Percentiles rank a stretch among this genome's conserved stretches.
Conservation (phyloP, 305 asterid species). For the Nicotiana rustica region DNA sequence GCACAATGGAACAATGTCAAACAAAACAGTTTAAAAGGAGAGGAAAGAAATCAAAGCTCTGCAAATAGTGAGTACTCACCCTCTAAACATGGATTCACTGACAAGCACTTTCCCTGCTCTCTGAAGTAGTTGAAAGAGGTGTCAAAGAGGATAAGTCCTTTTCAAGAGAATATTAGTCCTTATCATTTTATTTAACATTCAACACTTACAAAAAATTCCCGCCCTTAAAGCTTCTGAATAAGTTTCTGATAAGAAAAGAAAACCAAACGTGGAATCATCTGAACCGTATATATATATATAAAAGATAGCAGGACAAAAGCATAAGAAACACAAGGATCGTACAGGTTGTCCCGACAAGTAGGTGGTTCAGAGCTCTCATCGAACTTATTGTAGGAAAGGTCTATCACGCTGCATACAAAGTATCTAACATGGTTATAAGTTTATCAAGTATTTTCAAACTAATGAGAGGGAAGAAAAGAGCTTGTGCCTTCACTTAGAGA, state of each 20-base stretch:
- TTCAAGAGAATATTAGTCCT: neutral
- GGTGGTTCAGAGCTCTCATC: slow-evolving; percentile 45
- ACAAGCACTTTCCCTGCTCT: slow-evolving; percentile 48
- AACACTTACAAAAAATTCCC: slow-evolving; percentile 46
- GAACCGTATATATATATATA: neutral
- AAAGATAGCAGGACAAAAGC: slow-evolving; percentile 9
- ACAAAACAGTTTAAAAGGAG: neutral
- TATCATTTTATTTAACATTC: neutral
- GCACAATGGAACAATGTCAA: neutral
- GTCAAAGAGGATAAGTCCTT: neutral
- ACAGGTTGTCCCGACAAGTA: slow-evolving; percentile 51
- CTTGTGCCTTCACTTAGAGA: neutral
- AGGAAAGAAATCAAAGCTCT: neutral
- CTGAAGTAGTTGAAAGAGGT: slow-evolving; percentile 41
- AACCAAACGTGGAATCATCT: neutral
- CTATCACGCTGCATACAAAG: slow-evolving; percentile 49
- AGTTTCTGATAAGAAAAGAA: slow-evolving; percentile 52
- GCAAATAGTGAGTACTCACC: slow-evolving; percentile 41
- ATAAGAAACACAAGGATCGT: slow-evolving; percentile 38
- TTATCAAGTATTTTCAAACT: slow-evolving; percentile 20
- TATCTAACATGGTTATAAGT: neutral
- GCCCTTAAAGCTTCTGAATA: slow-evolving; percentile 59
- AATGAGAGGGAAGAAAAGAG: neutral
- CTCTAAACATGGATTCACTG: slow-evolving; percentile 43
- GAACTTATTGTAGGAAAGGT: slow-evolving; percentile 71